Base-by-base conservation (phyloP, 176 grass and related monocot species). In the Tuctoria greenei region DNA sequence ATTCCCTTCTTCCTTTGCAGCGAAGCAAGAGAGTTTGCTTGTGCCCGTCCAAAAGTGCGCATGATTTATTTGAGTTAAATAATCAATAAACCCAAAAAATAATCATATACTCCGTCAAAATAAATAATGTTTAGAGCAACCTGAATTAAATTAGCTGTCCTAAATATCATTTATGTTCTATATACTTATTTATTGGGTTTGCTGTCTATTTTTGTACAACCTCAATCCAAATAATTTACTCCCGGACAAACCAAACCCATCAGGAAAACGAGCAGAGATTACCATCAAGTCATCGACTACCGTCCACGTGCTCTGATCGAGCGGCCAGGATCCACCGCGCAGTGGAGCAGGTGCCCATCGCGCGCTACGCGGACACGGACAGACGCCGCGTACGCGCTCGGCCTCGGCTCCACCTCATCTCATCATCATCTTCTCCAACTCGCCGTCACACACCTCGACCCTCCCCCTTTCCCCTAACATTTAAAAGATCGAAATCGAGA, bases 341-440 rank as follows among this genome's bases (percentile, higher is more conserved):
- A 4, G 62, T 73, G 82, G 51, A 81, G 66, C 77, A 61, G 82
- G 73, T 84, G 21, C 39, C 28, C 41, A 17, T 31, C 58, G 58
- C 26, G 28, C 24, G 42, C 80, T 60, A 76, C 72, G 77, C 76
- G 70, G 38, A 42, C 59, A 34, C 76, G 52, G 68, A 49, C 73
- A 59, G 74, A 36, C 67, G 82, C 62, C 64, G 57, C 43, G 31
- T 27, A 24, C 64, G 50, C 64, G 25, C n/a, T n/a, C n/a, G n/a
- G n/a, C n/a, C 45, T 1, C 15, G 67, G 31, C 74, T 65, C 61
- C 69, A 31, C 56, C 84, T 44, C 78, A 21, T 62, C 69, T 23
- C 56, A 77, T 44, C 78, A 21, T 62, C 77, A 24, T 54, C 51
- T 10, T 3, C 31, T 47, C 62, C 75, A 54, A 7, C 86, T 54